Percentiles rank a stretch among this genome's conserved stretches.
Conservation (phyloP, 176 grass and related monocot species). For the Cenchrus purpureus region DNA sequence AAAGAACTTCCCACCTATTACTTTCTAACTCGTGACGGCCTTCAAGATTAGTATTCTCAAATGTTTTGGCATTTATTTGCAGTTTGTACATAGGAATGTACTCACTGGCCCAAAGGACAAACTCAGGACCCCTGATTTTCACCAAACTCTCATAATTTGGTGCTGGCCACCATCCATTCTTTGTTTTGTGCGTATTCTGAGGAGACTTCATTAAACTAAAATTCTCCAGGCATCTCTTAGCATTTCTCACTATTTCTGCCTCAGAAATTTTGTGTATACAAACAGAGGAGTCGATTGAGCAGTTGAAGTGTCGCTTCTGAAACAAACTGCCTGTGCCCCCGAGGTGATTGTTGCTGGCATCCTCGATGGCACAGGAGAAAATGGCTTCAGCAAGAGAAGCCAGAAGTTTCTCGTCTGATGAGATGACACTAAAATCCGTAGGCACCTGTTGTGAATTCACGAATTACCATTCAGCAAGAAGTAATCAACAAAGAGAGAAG, state of each 20-base stretch:
- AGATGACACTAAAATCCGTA: constrained; percentile 54
- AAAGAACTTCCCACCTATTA: constrained; percentile 78
- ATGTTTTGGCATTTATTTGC: constrained; percentile 58
- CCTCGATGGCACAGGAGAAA: constrained; percentile 60
- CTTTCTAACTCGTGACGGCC: constrained; percentile 65
- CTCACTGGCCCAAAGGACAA: constrained; percentile 65
- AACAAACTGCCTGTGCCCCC: constrained; percentile 29
- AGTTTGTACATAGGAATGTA: constrained; percentile 77
- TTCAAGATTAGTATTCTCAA: constrained; percentile 63
- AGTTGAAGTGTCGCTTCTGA: constrained; percentile 49
- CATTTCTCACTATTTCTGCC: constrained; percentile 54
- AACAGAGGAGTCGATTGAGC: constrained; percentile 71
- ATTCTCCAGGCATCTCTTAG: constrained; percentile 53
- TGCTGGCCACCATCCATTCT: constrained; percentile 68
- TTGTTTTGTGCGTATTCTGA: constrained; percentile 20
- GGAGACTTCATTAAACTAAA: constrained; percentile 41
- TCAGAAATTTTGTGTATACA: constrained; percentile 71
- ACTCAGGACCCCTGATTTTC: constrained; percentile 53
- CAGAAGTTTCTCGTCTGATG: constrained; percentile 72
- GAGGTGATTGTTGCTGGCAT: constrained; percentile 46
- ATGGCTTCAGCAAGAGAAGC: constrained; percentile 78
- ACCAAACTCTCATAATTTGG: constrained; percentile 58
- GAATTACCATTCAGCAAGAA: constrained; percentile 38
- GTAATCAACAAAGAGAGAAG: not conserved
- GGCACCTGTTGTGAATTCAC: constrained; percentile 43